Evolutionary conservation across 192 early-diverging fungal genomes (phyloP).

Genomic region (Podila horticola): DNA sequence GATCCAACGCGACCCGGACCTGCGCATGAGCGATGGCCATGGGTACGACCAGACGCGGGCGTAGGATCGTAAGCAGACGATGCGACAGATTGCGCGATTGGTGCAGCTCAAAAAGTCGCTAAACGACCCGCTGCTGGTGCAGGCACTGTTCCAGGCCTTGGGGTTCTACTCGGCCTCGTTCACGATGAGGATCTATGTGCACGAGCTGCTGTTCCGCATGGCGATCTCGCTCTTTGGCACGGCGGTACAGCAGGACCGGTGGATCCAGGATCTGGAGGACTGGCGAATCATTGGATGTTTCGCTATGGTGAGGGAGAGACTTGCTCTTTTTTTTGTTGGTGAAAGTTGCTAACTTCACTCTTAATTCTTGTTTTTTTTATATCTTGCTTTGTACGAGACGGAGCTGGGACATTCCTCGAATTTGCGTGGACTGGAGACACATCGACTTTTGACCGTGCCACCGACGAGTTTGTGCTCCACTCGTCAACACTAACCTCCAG

Average conservation of each 20-base stretch:
- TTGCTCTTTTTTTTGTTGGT: background rate
- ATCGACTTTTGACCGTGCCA: slow-evolving; percentile 67
- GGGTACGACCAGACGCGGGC: slow-evolving; percentile 54
- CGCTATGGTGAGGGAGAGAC: slow-evolving; percentile 54
- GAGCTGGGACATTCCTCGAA: slow-evolving; percentile 71
- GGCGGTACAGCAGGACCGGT: slow-evolving; percentile 58
- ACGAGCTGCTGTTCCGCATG: slow-evolving; percentile 62
- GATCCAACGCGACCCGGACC: slow-evolving; percentile 62
- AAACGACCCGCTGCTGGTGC: slow-evolving; percentile 34
- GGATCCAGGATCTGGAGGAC: slow-evolving; percentile 58
- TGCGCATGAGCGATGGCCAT: slow-evolving; percentile 51
- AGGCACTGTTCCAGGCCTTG: slow-evolving; percentile 47
- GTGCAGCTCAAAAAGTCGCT: slow-evolving; percentile 28
- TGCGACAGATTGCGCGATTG: slow-evolving; percentile 58
- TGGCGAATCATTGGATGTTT: slow-evolving; percentile 67
- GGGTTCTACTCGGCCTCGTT: slow-evolving; percentile 61
- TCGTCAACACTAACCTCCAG: slow-evolving; percentile 68
- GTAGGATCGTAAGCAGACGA: slow-evolving; percentile 63
- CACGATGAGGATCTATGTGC: slow-evolving; percentile 67
- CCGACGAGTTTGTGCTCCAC: slow-evolving; percentile 69
- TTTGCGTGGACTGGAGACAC: slow-evolving; percentile 73
- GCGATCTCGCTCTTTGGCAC: slow-evolving; percentile 62
- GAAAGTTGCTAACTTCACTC: background rate
- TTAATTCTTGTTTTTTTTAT: background rate
- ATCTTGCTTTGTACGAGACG: slow-evolving; percentile 55